Evolutionary conservation across 2,329 filamentous ascomycete species (phyloP).

Genomic region (Ustilaginoidea virens): DNA sequence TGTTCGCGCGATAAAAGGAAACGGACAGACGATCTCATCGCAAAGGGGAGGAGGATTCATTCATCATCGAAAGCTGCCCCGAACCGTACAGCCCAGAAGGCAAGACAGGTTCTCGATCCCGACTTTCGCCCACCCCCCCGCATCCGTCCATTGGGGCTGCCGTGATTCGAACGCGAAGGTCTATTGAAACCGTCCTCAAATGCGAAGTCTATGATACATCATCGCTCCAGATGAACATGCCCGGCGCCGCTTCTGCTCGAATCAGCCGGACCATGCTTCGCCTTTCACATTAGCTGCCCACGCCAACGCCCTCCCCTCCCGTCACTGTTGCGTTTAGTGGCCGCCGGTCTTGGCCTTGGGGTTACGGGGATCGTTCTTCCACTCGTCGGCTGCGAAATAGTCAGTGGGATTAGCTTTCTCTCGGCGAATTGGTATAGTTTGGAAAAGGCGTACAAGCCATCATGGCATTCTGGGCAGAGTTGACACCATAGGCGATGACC

Average conservation of each 20-base stretch:
- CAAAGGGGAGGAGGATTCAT: no score
- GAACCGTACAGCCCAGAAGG: no score
- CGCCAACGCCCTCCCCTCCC: slow-evolving; percentile 8
- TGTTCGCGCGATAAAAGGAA: no score
- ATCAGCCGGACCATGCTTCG: slow-evolving; percentile 12
- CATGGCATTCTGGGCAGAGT: slow-evolving; percentile 64
- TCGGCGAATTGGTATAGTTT: neutral
- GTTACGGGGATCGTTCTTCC: slow-evolving; percentile 95
- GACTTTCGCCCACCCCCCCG: neutral
- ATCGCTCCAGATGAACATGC: slow-evolving; percentile 13
- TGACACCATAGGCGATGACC: slow-evolving; percentile 83
- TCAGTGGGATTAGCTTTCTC: slow-evolving; percentile 11
- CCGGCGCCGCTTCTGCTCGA: slow-evolving; percentile 8
- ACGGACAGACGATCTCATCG: no score
- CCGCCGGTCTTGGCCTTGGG: slow-evolving; percentile 35
- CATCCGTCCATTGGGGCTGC: neutral
- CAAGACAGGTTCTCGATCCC: neutral
- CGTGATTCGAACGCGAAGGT: slow-evolving; percentile 11
- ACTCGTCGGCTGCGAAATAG: slow-evolving; percentile 70
- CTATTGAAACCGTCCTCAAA: slow-evolving; percentile 18
- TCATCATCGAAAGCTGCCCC: no score
- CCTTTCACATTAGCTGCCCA: slow-evolving; percentile 5
- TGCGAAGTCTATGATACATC: slow-evolving; percentile 28
- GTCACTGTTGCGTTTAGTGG: slow-evolving; percentile 23
- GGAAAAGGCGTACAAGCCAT: slow-evolving; percentile 47